phyloP scores from a whole-genome alignment of 371 early-diverging fungal species.

The Chytridiales sp. region DNA sequence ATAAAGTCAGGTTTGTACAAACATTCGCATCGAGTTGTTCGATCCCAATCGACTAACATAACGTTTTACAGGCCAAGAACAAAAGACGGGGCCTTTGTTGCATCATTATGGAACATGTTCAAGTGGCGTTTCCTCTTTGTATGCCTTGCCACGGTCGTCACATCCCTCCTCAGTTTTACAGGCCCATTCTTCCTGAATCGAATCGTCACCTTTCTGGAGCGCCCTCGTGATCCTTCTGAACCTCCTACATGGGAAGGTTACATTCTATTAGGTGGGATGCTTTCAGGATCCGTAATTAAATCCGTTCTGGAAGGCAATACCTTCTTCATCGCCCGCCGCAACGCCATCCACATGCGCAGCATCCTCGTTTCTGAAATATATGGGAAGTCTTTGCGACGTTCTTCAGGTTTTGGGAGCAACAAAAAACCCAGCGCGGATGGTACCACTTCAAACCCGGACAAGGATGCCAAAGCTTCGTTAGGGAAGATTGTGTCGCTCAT shows the following conservation, averaged over 20 bases:
- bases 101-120: constrained; percentile 1
- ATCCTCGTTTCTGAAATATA: constrained; percentile 41
- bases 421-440: background rate
- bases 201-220: constrained; percentile 35
- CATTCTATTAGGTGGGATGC: constrained; percentile 24
- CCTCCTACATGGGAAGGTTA: constrained; percentile 13
- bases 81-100: background rate
- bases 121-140: constrained; percentile 16
- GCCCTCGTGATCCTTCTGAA: constrained; percentile 15
- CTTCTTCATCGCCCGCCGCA: constrained; percentile 30
- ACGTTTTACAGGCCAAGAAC: background rate
- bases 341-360: constrained; percentile 29
- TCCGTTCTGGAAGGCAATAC: constrained; percentile 24
- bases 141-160: constrained; percentile 9
- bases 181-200: constrained; percentile 43
- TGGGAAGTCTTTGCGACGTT: constrained; percentile 37
- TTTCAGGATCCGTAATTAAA: constrained; percentile 18
- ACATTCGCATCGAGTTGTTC: too few relatives aligned
- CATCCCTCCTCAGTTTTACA: constrained; percentile 16
- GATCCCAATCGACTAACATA: too few relatives aligned
- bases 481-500: constrained; percentile 44
- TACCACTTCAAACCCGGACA: constrained; percentile 1
- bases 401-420: constrained; percentile 21
- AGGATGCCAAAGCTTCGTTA: constrained; percentile 10
- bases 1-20: background rate